phyloP scores from a whole-genome alignment of 306 rosid genomes.

The Canavalia ensiformis region DNA sequence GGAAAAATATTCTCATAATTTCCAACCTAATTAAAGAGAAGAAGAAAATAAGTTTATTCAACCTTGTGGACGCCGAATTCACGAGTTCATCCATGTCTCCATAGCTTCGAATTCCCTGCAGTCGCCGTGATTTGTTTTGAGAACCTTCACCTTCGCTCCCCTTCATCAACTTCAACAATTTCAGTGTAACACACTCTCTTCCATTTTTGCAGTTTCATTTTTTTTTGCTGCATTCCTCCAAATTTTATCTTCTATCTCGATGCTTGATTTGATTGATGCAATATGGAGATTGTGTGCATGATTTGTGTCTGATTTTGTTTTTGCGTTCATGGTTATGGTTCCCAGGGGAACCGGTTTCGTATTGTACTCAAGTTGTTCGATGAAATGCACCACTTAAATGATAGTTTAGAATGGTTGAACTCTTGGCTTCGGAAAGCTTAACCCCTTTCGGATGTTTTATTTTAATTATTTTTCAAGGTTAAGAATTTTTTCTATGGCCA shows the following conservation, averaged over 20 bases:
- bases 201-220: too few relatives aligned
- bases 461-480: background rate
- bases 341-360: background rate
- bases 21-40: background rate
- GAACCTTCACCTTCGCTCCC: background rate
- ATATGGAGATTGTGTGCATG: slow-evolving; percentile 16
- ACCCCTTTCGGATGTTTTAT: background rate
- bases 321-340: background rate
- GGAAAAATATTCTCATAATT: background rate
- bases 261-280: background rate
- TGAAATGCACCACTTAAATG: slow-evolving; percentile 34
- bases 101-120: background rate
- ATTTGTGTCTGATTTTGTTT: slow-evolving; percentile 20
- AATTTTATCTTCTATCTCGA: background rate
- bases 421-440: slow-evolving; percentile 14
- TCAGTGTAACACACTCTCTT: background rate
- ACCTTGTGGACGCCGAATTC: background rate
- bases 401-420: background rate
- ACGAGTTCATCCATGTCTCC: background rate
- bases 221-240: background rate
- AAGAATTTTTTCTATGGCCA: background rate
- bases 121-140: background rate
- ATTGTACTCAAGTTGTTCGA: slow-evolving; percentile 28
- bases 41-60: background rate
- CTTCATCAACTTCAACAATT: slow-evolving; percentile 11